phyloP scores from a whole-genome alignment of 2,329 filamentous ascomycete genomes.

The Penicillium sp. region DNA sequence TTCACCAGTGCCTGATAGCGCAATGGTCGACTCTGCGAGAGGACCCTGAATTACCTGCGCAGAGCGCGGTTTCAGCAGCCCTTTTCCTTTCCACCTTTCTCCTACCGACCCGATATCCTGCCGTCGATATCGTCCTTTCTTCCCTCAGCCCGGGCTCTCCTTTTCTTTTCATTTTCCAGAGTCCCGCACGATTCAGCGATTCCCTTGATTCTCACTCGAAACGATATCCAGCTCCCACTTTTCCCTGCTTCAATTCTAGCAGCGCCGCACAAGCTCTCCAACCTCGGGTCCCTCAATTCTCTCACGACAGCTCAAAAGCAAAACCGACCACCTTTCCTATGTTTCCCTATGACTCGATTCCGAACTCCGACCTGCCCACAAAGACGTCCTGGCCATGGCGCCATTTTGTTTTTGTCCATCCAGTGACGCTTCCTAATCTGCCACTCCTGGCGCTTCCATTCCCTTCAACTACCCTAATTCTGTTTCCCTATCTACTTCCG shows the following conservation, averaged over 20 bases:
- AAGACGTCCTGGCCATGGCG: conserved; percentile 2
- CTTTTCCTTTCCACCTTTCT: conserved; percentile 4
- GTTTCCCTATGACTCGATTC: conserved; percentile 9
- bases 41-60: conserved; percentile 7
- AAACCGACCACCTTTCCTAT: conserved; percentile 13
- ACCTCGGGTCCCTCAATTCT: conserved; percentile 12
- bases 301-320: conserved; percentile 7
- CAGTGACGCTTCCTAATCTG: conserved; percentile 22
- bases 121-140: conserved; percentile 18
- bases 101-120: conserved; percentile 11
- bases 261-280: conserved; percentile 19
- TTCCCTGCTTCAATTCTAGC: conserved; percentile 10
- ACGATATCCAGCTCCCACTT: conserved; percentile 8
- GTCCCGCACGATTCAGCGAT: conserved; percentile 12
- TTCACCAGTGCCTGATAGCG: conserved; percentile 4
- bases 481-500: conserved; percentile 26
- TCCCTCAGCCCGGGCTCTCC: conserved; percentile 11
- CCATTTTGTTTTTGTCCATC: not conserved
- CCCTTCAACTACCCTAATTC: conserved; percentile 28
- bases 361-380: not conserved
- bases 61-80: conserved; percentile 5
- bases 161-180: conserved; percentile 4
- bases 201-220: conserved; percentile 7
- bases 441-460: conserved; percentile 24
- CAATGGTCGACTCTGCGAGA: conserved; percentile 10